Conservation (phyloP, 1,139 yeast genomes). For the Pichia sp. region DNA sequence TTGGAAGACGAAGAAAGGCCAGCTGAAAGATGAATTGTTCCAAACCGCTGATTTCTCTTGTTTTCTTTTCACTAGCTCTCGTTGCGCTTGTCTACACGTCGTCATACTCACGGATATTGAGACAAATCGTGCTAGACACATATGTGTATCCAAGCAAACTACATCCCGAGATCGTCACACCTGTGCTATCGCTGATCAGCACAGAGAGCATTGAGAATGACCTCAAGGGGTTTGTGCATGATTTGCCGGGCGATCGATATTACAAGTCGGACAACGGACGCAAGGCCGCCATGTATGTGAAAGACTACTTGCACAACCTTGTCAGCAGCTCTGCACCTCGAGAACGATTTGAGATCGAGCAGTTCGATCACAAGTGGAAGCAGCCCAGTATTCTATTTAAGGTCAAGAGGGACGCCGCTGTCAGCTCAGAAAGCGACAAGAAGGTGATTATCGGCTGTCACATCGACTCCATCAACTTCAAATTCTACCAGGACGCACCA, state of each 20-base stretch:
- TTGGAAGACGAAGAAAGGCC: background rate
- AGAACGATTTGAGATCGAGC: slow-evolving; percentile 13
- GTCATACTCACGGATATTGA: slow-evolving; percentile 13
- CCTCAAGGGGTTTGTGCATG: slow-evolving; percentile 12
- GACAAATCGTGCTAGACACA: slow-evolving; percentile 15
- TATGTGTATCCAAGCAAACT: slow-evolving; percentile 20
- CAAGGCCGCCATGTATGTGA: slow-evolving; percentile 72
- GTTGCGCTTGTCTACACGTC: slow-evolving; percentile 10
- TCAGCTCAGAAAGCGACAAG: background rate
- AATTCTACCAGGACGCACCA: slow-evolving; percentile 69
- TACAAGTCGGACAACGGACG: slow-evolving; percentile 70
- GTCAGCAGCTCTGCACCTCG: background rate
- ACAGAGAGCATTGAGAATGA: slow-evolving; percentile 8
- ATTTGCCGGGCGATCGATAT: slow-evolving; percentile 64
- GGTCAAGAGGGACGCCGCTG: slow-evolving; percentile 24
- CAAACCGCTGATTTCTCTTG: background rate
- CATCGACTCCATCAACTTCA: slow-evolving; percentile 75
- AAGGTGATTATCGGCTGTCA: slow-evolving; percentile 81
- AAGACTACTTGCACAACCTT: slow-evolving; percentile 37
- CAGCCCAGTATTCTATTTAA: slow-evolving; percentile 55
- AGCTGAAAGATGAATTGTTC: background rate
- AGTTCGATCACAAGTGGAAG: slow-evolving; percentile 50
- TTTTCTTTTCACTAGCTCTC: background rate
- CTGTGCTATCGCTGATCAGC: slow-evolving; percentile 1
- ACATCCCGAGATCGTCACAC: slow-evolving; percentile 10